These are phyloP conservation scores for Trebouxia sp. DNA, from an alignment of 139 green algal genomes.

Conservation along the genomic window DNA sequence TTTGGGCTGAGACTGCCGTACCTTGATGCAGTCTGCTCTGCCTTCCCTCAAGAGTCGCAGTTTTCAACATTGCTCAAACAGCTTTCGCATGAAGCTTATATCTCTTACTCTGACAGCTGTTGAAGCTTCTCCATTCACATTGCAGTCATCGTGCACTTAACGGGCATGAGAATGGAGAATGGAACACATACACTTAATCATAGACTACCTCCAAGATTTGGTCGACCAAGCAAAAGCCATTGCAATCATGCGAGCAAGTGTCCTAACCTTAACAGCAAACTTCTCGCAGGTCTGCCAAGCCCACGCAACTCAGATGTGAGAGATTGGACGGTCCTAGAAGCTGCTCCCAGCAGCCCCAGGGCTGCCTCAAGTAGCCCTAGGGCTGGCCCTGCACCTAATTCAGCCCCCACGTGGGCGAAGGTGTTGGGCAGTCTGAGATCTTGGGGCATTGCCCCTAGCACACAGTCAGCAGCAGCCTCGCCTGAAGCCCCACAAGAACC, in stretches of 20 bases:
- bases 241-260: background rate
- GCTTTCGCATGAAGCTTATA: no score
- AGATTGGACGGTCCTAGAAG: background rate
- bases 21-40: no score
- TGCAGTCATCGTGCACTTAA: no score
- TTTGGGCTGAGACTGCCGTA: no score
- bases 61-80: no score
- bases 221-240: background rate
- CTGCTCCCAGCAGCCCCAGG: background rate
- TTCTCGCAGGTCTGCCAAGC: background rate
- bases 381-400: background rate
- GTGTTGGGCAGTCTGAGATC: slow-evolving; percentile 10
- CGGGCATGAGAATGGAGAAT: no score
- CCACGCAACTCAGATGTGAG: background rate
- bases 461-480: slow-evolving; percentile 27
- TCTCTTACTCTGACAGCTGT: no score
- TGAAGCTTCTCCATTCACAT: no score
- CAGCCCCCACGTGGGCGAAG: slow-evolving; percentile 14
- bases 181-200: no score
- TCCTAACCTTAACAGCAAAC: background rate
- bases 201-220: background rate
- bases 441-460: slow-evolving; percentile 18
- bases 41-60: no score
- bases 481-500: background rate
- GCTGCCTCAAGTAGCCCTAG: background rate